Conservation (phyloP, 192 early-diverging fungal genomes). For the Geranomyces variabilis region DNA sequence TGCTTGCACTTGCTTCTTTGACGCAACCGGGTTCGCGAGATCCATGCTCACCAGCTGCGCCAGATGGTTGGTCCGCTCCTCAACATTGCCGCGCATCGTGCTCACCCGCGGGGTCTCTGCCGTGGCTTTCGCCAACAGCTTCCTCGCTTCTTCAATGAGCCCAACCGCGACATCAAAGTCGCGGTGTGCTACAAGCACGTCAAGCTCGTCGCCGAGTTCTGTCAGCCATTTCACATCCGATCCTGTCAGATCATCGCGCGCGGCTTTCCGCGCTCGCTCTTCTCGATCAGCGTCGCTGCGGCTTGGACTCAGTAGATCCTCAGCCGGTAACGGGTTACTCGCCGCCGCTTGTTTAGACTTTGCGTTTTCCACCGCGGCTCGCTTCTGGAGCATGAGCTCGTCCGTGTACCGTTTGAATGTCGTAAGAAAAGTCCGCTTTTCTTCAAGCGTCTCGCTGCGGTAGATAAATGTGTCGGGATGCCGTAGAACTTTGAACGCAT, state of each 20-base stretch:
- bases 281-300: conserved; percentile 16
- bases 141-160: conserved; percentile 67
- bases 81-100: conserved; percentile 34
- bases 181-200: conserved; percentile 89
- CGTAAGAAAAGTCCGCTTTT: conserved; percentile 67
- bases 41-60: conserved; percentile 64
- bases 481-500: conserved; percentile 84
- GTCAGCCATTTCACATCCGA: conserved; percentile 59
- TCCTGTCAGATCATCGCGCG: conserved; percentile 15
- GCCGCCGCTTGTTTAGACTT: conserved; percentile 9
- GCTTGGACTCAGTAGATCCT: conserved; percentile 3
- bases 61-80: conserved; percentile 51
- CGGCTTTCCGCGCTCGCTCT: not conserved
- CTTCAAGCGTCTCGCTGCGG: conserved; percentile 66
- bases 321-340: not conserved
- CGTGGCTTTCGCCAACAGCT: conserved; percentile 3
- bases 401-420: conserved; percentile 62
- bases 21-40: conserved; percentile 78
- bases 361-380: conserved; percentile 29
- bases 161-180: conserved; percentile 85
- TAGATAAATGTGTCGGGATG: conserved; percentile 81
- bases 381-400: conserved; percentile 54
- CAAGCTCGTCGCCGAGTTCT: conserved; percentile 85
- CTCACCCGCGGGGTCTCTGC: conserved; percentile 43
- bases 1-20: conserved; percentile 76